phyloP scores from a whole-genome alignment of 1,139 yeast species.

The Yamadazyma kanchanaburiensis region DNA sequence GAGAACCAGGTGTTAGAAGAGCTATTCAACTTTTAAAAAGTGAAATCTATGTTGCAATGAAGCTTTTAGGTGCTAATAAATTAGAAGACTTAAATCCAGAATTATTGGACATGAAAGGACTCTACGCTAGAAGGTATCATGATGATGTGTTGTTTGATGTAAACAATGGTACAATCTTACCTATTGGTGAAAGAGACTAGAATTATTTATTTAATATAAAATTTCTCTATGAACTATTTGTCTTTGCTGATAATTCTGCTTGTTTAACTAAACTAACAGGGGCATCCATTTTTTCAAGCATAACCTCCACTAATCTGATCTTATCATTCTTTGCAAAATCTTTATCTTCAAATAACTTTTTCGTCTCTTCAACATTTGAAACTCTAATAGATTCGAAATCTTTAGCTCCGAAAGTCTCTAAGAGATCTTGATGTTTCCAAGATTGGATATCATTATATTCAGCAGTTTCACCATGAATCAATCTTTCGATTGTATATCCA shows the following conservation, averaged over 20 bases:
- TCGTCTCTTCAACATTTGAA: conserved; percentile 24
- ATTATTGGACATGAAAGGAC: conserved; percentile 12
- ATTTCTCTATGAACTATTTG: conserved; percentile 10
- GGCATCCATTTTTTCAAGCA: conserved; percentile 36
- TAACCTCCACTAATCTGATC: conserved; percentile 33
- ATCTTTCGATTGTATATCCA: conserved; percentile 39
- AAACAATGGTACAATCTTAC: background rate
- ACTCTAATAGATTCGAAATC: conserved; percentile 23
- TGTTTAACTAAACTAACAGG: conserved; percentile 30
- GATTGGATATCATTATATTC: conserved; percentile 37
- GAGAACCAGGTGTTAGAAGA: conserved; percentile 45
- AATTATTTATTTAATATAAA: background rate
- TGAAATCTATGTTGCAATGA: conserved; percentile 46
- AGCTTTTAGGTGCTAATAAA: conserved; percentile 34
- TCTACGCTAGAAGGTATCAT: conserved; percentile 9
- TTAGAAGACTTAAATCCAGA: conserved; percentile 31
- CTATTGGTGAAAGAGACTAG: background rate
- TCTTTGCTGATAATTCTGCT: conserved; percentile 22
- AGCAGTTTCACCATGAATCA: conserved; percentile 36
- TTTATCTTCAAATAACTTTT: conserved; percentile 22
- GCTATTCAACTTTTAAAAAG: conserved; percentile 42
- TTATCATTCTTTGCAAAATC: conserved; percentile 26
- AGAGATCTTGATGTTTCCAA: conserved; percentile 33
- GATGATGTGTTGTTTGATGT: conserved; percentile 26
- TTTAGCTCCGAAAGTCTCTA: conserved; percentile 29